phyloP scores from a whole-genome alignment of 1,284 basidiomycete genomes.

The Sporisorium scitamineum region DNA sequence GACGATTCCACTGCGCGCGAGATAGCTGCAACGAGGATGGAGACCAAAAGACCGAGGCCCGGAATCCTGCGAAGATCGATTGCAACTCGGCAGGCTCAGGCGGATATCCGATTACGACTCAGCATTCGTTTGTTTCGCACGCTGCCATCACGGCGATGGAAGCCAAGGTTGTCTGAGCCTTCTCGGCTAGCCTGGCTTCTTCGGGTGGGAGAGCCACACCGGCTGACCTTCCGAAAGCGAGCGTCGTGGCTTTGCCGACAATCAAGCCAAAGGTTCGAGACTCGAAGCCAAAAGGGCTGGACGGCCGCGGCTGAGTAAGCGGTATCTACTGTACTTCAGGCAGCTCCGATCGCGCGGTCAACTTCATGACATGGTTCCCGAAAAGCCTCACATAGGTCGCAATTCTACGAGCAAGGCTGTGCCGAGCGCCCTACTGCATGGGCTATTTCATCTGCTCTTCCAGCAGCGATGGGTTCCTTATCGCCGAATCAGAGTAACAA shows the following conservation, averaged over 20 bases:
- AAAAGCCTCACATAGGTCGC: too few relatives aligned
- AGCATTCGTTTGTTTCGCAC: not conserved
- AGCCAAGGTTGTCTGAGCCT: not conserved
- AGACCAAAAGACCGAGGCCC: not conserved
- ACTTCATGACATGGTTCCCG: not conserved
- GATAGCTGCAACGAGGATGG: not conserved
- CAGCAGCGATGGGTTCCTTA: not conserved
- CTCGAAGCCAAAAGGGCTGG: not conserved
- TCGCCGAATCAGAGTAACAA: not conserved
- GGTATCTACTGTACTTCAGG: conserved; percentile 3
- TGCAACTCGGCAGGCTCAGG: not conserved
- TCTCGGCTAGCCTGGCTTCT: not conserved
- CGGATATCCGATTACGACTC: not conserved
- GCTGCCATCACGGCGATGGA: not conserved
- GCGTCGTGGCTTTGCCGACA: not conserved
- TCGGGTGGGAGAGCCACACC: not conserved
- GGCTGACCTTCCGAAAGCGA: conserved; percentile 1
- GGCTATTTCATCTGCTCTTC: not conserved
- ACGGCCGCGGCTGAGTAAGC: conserved; percentile 1
- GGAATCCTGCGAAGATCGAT: not conserved
- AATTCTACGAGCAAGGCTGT: too few relatives aligned
- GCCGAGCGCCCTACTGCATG: too few relatives aligned
- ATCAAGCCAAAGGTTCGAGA: not conserved
- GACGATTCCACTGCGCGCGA: not conserved
- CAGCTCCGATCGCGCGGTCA: not conserved